A percentile compares a stretch with the other conserved stretches of the same genome.
Evolutionary conservation across 352 stramenopile genomes (phyloP).

Genomic region (Stramenopiles sp.): DNA sequence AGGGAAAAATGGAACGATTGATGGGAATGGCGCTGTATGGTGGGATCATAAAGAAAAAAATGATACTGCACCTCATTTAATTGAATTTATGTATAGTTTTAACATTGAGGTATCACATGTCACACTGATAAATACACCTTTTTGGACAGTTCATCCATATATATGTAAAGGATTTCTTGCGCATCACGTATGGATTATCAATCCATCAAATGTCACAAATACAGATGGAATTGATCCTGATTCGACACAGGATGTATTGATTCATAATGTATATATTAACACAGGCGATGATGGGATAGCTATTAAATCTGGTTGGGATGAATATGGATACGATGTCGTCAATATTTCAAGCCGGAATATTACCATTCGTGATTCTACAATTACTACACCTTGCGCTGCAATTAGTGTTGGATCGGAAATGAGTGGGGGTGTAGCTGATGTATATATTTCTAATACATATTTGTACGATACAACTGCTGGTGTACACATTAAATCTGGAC

Average conservation of each 20-base stretch:
- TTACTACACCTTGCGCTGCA: no score
- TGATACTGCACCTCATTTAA: not conserved
- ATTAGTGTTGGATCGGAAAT: no score
- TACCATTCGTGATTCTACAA: no score
- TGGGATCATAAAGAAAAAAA: not conserved
- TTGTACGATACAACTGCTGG: no score
- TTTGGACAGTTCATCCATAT: not conserved
- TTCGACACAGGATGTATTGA: not conserved
- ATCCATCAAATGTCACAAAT: not conserved
- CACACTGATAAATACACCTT: not conserved
- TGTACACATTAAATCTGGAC: no score
- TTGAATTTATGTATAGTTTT: not conserved
- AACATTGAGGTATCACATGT: not conserved
- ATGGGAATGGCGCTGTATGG: not conserved
- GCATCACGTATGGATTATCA: not conserved
- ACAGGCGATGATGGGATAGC: not conserved
- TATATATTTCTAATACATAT: no score
- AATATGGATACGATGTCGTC: no score
- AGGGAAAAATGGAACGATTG: not conserved
- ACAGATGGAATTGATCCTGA: conserved; percentile 7
- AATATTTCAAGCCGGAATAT: no score
- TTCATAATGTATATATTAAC: not conserved
- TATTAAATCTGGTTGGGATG: no score
- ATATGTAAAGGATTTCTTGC: not conserved
- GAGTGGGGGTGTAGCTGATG: no score